Base-by-base conservation (phyloP, 371 early-diverging fungal genomes). In the Rhizomucor miehei region DNA sequence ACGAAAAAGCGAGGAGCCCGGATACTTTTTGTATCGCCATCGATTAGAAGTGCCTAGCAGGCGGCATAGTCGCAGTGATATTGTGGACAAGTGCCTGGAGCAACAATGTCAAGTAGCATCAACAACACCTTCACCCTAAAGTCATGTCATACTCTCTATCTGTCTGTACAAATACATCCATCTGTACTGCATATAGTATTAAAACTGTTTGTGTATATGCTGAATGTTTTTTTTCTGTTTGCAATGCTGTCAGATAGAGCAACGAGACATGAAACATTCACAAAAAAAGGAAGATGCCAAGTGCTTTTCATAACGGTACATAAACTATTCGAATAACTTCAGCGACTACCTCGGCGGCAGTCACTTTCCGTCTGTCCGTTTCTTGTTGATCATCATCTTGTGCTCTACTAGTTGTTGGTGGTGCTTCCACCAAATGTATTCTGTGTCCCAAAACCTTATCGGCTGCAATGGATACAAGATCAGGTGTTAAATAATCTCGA, bases 401-500 rank as follows among this genome's bases (percentile, higher is more conserved):
- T 24, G 23, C 24, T 29, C 5, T 29, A 5, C 5, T 29, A 29
- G 3, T 29, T 8, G 29, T 29, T 3, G 29, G 3, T 8, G 29
- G 29, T 3, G 29, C 17, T 11, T 41, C 19, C 11, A 11, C 34
- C 17, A 57, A 37, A 8, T 52, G 64, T 8, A 64, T 52, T 3
- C 64, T 51, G 41, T 64, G 64, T 2, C 59, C 64, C 9, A 64
- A 20, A 13, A 64, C 64, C 40, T 64, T 64, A 44, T 81, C 82
- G 4, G 80, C 79, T 2, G 85, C 82, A 52, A 82, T 80, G 1
- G 76, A 59, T 2, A 85, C 66, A 9, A 85, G 55, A 25, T 85
- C 85, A 0, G 85, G 85, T 16, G 85, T 85, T 29, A 82, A 63
- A 51, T 72, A 85, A 5, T 66, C 71, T n/a, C 69, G 67, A 51